phyloP scores from a whole-genome alignment of 495 filamentous ascomycete genomes.

The Aspergillus taichungensis region DNA sequence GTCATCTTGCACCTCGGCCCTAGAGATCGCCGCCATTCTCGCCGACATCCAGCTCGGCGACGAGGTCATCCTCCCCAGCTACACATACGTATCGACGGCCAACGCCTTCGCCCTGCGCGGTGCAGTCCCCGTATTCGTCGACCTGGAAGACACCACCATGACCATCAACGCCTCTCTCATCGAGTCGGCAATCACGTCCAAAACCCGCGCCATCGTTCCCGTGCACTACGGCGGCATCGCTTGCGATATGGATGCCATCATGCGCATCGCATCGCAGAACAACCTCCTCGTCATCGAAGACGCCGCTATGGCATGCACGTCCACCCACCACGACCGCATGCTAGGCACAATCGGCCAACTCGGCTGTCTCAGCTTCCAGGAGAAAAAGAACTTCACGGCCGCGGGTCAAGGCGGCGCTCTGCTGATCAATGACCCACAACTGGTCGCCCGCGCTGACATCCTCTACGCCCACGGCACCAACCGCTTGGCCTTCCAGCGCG shows the following conservation, averaged over 20 bases:
- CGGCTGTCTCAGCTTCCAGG: constrained; percentile 18
- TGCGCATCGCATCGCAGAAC: constrained; percentile 10
- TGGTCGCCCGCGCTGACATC: constrained; percentile 7
- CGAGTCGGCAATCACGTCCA: constrained; percentile 10
- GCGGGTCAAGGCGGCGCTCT: constrained; percentile 13
- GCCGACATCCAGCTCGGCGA: constrained; percentile 11
- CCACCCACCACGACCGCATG: constrained; percentile 4
- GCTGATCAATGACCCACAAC: constrained; percentile 8
- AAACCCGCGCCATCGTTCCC: constrained; percentile 13
- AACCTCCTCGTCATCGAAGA: constrained; percentile 14
- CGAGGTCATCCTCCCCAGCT: constrained; percentile 16
- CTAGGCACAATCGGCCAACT: constrained; percentile 12
- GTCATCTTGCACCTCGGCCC: constrained; percentile 11
- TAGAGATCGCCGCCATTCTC: constrained; percentile 11
- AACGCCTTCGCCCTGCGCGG: constrained; percentile 14
- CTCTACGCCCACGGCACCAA: constrained; percentile 17
- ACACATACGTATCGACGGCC: constrained; percentile 13
- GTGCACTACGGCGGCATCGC: constrained; percentile 16
- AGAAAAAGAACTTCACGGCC: constrained; percentile 18
- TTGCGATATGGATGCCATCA: constrained; percentile 15
- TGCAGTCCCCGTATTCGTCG: constrained; percentile 8
- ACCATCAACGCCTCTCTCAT: constrained; percentile 9
- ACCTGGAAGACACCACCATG: constrained; percentile 9
- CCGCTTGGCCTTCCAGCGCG: constrained; percentile 10
- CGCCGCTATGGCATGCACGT: constrained; percentile 9